These are phyloP conservation scores for Dipodascus albidus DNA, from an alignment of 805 yeast genomes.

Conservation along the genomic window DNA sequence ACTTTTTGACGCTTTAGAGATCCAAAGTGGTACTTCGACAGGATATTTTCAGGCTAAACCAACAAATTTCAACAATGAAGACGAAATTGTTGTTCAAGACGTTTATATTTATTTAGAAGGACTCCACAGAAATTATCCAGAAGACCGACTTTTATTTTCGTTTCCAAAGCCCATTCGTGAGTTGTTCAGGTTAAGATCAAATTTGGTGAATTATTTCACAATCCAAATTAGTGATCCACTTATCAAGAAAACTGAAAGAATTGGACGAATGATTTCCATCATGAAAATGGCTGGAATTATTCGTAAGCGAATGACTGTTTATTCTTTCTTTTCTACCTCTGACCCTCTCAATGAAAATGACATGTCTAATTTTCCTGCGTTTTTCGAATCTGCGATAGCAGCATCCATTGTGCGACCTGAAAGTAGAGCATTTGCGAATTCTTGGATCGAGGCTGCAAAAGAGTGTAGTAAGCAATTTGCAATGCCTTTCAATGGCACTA, in stretches of 20 bases:
- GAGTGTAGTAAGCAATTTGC: slow-evolving; percentile 17
- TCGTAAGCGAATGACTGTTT: slow-evolving; percentile 52
- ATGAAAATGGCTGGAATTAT: slow-evolving; percentile 54
- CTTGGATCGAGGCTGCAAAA: slow-evolving; percentile 56
- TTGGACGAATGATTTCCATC: slow-evolving; percentile 56
- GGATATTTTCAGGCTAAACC: slow-evolving; percentile 45
- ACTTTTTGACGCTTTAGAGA: slow-evolving; percentile 62
- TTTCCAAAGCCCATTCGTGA: slow-evolving; percentile 63
- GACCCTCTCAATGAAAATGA: slow-evolving; percentile 25
- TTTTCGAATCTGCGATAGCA: slow-evolving; percentile 67
- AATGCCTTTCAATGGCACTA: slow-evolving; percentile 2
- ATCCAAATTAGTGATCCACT: slow-evolving; percentile 52
- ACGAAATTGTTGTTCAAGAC: slow-evolving; percentile 50
- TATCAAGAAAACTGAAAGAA: slow-evolving; percentile 46
- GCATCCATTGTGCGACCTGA: slow-evolving; percentile 74
- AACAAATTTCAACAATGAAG: slow-evolving; percentile 33
- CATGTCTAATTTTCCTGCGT: slow-evolving; percentile 41
- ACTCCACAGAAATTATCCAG: slow-evolving; percentile 25
- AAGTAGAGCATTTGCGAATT: slow-evolving; percentile 51
- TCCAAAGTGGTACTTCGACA: slow-evolving; percentile 46
- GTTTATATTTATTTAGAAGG: slow-evolving; percentile 60
- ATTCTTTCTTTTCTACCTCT: slow-evolving; percentile 36
- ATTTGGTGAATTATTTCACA: slow-evolving; percentile 51
- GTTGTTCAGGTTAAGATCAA: slow-evolving; percentile 53
- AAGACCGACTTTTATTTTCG: slow-evolving; percentile 28